Base-by-base conservation (phyloP, 164 flowering plant species). In the Berberis thunbergii region DNA sequence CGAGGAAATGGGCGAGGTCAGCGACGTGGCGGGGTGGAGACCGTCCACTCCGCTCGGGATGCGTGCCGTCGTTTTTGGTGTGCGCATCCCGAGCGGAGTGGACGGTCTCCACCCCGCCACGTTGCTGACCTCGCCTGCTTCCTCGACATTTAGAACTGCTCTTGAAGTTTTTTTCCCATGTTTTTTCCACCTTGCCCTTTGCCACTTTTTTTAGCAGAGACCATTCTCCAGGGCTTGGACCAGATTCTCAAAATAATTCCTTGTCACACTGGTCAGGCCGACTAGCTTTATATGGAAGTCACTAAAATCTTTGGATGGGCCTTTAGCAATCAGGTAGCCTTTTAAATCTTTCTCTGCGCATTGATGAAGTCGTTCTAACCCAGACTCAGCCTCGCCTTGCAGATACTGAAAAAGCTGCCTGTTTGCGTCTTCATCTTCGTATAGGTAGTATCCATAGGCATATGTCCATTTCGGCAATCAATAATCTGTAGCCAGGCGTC, bases 181-280 rank as follows among this genome's bases (percentile, higher is more conserved):
- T 26, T 26, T 26, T 26, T 26, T 26, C 26, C 26, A 26, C 26
- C 26, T 26, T 26, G 26, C 26, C 26, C 26, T 26, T 26, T 26
- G 26, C 26, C 26, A 26, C 26, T 26, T 26, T n/a, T n/a, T n/a
- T n/a, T n/a, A n/a, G n/a, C n/a, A n/a, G n/a, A n/a, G 75, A 63
- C 91, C 92, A 64, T 86, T 88, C 76, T 90, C 97, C 59, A 90
- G 60, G 3, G 92, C 97, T 66, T 79, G 74, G 44, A 90, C 88
- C 63, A 90, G 76, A 71, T 87, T 87, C 74, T 90, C 95, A 69
- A 90, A 90, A 86, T 87, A 90, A 71, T 83, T 84, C 43, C 84
- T 76, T 1, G 94, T 87, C 60, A 86, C 90, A 70, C 92, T 89
- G 87, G 96, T 86, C 67, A 86, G 69, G 2, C 85, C 86, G 72